phyloP scores from a whole-genome alignment of 1,139 yeast genomes.

The Nakaseomyces glabratus region DNA sequence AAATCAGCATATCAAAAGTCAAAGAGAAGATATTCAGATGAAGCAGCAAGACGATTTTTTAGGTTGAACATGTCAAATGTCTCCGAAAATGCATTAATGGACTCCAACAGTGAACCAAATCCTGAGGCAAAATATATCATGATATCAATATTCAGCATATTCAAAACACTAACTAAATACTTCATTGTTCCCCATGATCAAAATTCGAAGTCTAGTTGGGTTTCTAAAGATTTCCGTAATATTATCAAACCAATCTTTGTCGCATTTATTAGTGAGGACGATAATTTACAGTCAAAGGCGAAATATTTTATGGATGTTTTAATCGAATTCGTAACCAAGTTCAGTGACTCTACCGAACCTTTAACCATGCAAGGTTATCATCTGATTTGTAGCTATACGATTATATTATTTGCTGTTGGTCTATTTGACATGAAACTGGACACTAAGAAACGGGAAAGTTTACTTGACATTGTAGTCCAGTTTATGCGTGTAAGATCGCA shows the following conservation, averaged over 20 bases:
- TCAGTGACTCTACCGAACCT: conserved; percentile 14
- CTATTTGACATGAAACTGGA: conserved; percentile 22
- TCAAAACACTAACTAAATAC: conserved; percentile 21
- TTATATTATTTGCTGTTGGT: conserved; percentile 22
- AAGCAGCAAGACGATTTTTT: conserved; percentile 8
- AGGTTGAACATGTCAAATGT: conserved; percentile 3
- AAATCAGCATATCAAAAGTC: conserved; percentile 9
- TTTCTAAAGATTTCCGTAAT: conserved; percentile 16
- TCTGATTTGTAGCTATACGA: conserved; percentile 17
- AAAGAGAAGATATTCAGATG: conserved; percentile 13
- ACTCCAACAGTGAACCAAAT: conserved; percentile 10
- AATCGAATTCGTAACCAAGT: conserved; percentile 18
- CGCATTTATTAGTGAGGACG: conserved; percentile 13
- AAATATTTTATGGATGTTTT: conserved; percentile 16
- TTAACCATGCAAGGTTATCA: conserved; percentile 18
- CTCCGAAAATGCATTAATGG: conserved; percentile 6
- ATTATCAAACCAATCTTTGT: conserved; percentile 16
- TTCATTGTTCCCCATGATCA: conserved; percentile 21
- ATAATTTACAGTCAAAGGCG: conserved; percentile 4
- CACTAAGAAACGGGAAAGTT: conserved; percentile 18
- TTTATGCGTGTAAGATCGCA: conserved; percentile 21
- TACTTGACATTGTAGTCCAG: conserved; percentile 20
- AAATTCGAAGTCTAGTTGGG: conserved; percentile 18
- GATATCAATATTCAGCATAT: conserved; percentile 25
- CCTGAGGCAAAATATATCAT: conserved; percentile 21